These are phyloP conservation scores for Dictyostelium firmibasis DNA, from an alignment of 78 protist genomes.

Conservation along the genomic window DNA sequence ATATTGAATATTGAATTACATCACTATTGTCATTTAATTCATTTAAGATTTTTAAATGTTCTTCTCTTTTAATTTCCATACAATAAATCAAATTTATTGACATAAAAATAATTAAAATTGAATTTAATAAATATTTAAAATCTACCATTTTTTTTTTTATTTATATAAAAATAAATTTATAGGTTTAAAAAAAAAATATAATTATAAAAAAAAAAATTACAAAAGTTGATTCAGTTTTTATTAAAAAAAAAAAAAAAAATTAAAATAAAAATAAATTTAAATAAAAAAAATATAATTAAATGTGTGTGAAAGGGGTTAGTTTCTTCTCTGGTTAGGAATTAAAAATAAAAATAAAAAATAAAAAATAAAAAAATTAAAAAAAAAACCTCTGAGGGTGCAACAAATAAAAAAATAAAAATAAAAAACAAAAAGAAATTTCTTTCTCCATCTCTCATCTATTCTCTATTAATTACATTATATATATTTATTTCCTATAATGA, in stretches of 20 bases:
- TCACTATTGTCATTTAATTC: not conserved
- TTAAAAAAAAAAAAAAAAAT: too few species aligned
- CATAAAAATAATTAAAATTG: not conserved
- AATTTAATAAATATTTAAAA: not conserved
- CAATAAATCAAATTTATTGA: not conserved
- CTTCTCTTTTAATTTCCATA: not conserved
- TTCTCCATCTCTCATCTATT: too few species aligned
- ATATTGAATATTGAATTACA: not conserved
- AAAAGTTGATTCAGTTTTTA: too few species aligned
- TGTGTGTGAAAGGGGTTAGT: too few species aligned
- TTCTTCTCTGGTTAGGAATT: too few species aligned
- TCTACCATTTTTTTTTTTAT: not conserved
- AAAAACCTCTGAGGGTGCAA: too few species aligned
- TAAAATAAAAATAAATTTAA: too few species aligned
- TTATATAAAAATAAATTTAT: not conserved
- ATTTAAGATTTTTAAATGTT: not conserved
- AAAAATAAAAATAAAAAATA: too few species aligned
- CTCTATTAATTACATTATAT: not conserved
- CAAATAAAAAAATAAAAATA: not conserved
- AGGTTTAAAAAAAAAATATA: not conserved
- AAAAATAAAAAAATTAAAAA: too few species aligned
- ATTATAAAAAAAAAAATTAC: not conserved
- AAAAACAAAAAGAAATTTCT: too few species aligned
- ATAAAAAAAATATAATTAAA: not conserved
- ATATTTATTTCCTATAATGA: not conserved